phyloP scores from a whole-genome alignment of 2,329 filamentous ascomycete genomes.

The Aspergillus fumigatus region DNA sequence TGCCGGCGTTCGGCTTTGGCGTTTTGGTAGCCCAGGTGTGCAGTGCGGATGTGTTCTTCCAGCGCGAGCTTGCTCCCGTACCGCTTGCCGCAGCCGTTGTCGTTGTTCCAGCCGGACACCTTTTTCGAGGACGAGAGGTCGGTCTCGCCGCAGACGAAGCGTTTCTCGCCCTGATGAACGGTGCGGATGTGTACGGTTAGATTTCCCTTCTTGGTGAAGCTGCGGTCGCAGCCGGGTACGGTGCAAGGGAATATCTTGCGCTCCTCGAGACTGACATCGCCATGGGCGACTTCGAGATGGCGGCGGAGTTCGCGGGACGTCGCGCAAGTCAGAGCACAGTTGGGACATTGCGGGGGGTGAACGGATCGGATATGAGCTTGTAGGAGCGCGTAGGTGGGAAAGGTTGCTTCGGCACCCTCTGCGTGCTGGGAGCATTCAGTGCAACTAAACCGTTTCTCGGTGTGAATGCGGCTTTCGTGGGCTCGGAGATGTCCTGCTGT shows the following conservation, averaged over 20 bases:
- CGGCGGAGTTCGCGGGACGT: constrained; percentile 65
- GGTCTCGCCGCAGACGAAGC: constrained; percentile 72
- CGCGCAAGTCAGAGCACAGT: constrained; percentile 66
- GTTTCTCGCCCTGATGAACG: constrained; percentile 67
- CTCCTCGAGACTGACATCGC: constrained; percentile 54
- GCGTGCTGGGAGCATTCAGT: constrained; percentile 58
- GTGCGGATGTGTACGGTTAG: constrained; percentile 73
- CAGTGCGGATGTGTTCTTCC: constrained; percentile 77
- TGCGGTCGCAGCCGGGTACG: constrained; percentile 64
- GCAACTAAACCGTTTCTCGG: constrained; percentile 68
- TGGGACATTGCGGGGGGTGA: constrained; percentile 68
- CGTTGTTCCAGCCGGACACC: constrained; percentile 60
- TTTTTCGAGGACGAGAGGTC: constrained; percentile 56
- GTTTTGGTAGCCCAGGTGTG: constrained; percentile 64
- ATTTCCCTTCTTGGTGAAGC: constrained; percentile 80
- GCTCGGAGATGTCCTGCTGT: constrained; percentile 65
- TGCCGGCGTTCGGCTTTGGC: constrained; percentile 37
- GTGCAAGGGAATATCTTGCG: constrained; percentile 65
- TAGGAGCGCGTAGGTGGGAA: constrained; percentile 67
- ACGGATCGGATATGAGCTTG: constrained; percentile 67
- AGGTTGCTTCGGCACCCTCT: constrained; percentile 49
- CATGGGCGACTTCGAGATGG: constrained; percentile 76
- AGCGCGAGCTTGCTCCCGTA: constrained; percentile 75
- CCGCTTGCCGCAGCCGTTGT: constrained; percentile 65
- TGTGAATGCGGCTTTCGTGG: constrained; percentile 68